Base-by-base conservation (phyloP, 805 yeast species). In the Diddensiella caesifluorescens region DNA sequence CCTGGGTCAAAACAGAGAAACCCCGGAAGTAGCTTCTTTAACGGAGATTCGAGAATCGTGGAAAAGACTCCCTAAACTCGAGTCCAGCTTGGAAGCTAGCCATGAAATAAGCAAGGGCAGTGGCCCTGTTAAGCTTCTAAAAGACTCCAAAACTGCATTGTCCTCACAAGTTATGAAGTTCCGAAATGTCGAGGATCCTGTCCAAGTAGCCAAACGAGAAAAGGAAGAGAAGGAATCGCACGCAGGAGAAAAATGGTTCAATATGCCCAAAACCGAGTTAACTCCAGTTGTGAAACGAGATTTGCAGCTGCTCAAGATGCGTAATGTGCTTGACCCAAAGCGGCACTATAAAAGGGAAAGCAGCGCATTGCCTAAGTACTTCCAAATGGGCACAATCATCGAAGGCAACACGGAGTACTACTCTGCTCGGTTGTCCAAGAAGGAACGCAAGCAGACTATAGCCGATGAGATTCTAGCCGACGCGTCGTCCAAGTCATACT, bases 271-370 rank as follows among this genome's bases (percentile, higher is more conserved):
- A 51, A 78, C 80, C 4, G 92, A 83, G 52, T 63, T 84, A 46
- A 83, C 94, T 6, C 77, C 81, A 2, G 71, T 73, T 22, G 59
- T 84, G 16, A 83, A 83, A 56, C 71, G 95, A 45, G 97, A 92
- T 60, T 59, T 92, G 52, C 68, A 78, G 55, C 65, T 92, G 12
- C 69, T 92, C 46, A 80, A 86, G 56, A 85, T 90, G 67, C 78
- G 98, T 63, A 82, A 83, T 42, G 95, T 88, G 6, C 70, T 92
- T 48, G 97, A 92, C 59, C 97, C 97, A 5, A 92, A 92, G 65
- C 75, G 97, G 54, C 95, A 87, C 64, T 92, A 92, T 65, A 87
- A 85, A 64, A 86, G 85, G 60, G 92, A 83, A 45, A 82, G 88
- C 83, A 54, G 54, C 23, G 72, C 70, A 38, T 70, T 73, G 5